Evolutionary conservation across 768 basidiomycete genomes (phyloP).

Genomic region (Collybiopsis luxurians): DNA sequence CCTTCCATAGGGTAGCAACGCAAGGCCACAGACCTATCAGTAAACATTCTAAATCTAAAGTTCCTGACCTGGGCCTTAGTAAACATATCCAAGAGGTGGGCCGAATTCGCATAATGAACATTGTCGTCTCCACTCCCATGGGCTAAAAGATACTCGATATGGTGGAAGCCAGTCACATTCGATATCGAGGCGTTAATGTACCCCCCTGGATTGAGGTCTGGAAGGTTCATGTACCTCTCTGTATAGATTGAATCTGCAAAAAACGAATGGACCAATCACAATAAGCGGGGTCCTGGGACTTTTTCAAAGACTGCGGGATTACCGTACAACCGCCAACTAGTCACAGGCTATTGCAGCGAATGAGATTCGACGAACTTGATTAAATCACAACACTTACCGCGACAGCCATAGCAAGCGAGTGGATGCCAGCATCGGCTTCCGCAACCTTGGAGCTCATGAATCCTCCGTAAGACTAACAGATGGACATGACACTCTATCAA

Average conservation of each 20-base stretch:
- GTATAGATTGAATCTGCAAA: conserved; percentile 89
- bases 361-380: too few relatives aligned
- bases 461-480: conserved; percentile 83
- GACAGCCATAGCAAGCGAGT: conserved; percentile 88
- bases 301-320: conserved; percentile 15
- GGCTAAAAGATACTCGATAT: conserved; percentile 78
- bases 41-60: conserved; percentile 93
- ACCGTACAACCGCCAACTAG: conserved; percentile 84
- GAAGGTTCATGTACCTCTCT: conserved; percentile 94
- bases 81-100: conserved; percentile 91
- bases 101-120: conserved; percentile 91
- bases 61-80: conserved; percentile 70
- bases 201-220: conserved; percentile 74
- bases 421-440: conserved; percentile 86
- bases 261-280: background rate
- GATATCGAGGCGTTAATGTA: conserved; percentile 88
- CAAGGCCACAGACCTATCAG: conserved; percentile 67
- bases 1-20: conserved; percentile 11
- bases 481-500: background rate
- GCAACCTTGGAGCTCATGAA: conserved; percentile 94
- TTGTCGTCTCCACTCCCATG: conserved; percentile 98
- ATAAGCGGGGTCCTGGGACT: conserved; percentile 2
- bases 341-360: conserved; percentile 62
- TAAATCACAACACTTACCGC: too few relatives aligned
- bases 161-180: conserved; percentile 82